phyloP scores from a whole-genome alignment of 345 rosid genomes.

The Gossypioides kirkii region DNA sequence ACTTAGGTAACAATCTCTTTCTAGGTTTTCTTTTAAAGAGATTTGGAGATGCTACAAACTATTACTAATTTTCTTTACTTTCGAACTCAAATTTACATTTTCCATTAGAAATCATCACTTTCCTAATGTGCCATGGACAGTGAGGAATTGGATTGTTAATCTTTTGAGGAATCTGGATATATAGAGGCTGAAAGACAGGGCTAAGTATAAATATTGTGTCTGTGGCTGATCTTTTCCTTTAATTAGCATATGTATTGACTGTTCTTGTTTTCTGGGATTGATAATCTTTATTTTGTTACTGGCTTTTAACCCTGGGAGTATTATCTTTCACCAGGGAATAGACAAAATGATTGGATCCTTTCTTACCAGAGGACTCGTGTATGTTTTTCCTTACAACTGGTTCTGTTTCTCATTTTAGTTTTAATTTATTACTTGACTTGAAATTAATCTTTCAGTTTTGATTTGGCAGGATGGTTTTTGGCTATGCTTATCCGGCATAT shows the following conservation, averaged over 20 bases:
- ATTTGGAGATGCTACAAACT: not conserved
- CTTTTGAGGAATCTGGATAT: not conserved
- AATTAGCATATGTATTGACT: not conserved
- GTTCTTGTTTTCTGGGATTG: slow-evolving; percentile 5
- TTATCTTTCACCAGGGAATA: slow-evolving; percentile 3
- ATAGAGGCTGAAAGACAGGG: not conserved
- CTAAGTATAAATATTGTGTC: not conserved
- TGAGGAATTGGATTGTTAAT: not conserved
- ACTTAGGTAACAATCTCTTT: not conserved
- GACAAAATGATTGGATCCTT: slow-evolving; percentile 49
- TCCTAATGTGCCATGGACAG: not conserved
- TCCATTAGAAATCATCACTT: not conserved
- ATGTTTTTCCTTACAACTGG: slow-evolving; percentile 13
- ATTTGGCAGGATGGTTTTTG: slow-evolving; percentile 52
- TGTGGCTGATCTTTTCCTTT: not conserved
- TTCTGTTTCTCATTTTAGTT: slow-evolving; percentile 4
- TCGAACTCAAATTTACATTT: not conserved
- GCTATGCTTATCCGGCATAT: slow-evolving; percentile 78
- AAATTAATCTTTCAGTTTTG: not conserved
- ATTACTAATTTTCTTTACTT: not conserved
- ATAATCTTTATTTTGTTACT: not conserved
- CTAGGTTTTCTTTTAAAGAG: not conserved
- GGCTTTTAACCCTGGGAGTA: slow-evolving; percentile 4
- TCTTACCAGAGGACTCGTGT: slow-evolving; percentile 55
- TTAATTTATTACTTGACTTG: not conserved